phyloP scores from a whole-genome alignment of 2,329 filamentous ascomycete species.

The Lasiodiplodia sp. region DNA sequence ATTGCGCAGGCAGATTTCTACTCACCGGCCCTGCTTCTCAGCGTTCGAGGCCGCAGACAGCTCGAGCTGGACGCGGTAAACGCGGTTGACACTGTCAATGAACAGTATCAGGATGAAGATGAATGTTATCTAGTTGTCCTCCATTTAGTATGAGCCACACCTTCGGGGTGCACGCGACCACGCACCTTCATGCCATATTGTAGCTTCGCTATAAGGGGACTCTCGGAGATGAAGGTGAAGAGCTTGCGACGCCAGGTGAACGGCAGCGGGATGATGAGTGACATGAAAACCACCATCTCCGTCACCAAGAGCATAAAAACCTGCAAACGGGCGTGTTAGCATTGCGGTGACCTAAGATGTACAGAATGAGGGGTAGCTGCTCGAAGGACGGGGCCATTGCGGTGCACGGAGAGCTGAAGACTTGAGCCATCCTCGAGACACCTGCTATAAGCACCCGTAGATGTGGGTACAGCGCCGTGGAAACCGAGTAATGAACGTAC shows the following conservation, averaged over 20 bases:
- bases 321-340: constrained; percentile 52
- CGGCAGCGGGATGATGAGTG: constrained; percentile 84
- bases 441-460: background rate
- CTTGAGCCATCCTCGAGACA: background rate
- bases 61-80: constrained; percentile 96
- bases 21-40: constrained; percentile 59
- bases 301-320: constrained; percentile 83
- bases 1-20: constrained; percentile 31
- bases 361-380: constrained; percentile 33
- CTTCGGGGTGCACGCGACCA: background rate
- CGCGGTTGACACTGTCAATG: constrained; percentile 93
- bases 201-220: constrained; percentile 82
- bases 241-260: constrained; percentile 85
- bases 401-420: background rate
- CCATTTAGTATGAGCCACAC: background rate
- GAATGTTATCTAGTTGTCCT: constrained; percentile 76
- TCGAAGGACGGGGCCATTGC: constrained; percentile 59
- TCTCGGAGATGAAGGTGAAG: constrained; percentile 96
- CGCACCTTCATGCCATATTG: constrained; percentile 94
- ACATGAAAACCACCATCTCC: constrained; percentile 83
- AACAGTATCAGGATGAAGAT: constrained; percentile 99
- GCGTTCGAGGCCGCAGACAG: constrained; percentile 75
- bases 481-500: constrained; percentile 54
- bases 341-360: background rate
- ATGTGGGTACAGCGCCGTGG: constrained; percentile 30